Evolutionary conservation across 225 moss, liverwort and hornwort genomes (phyloP), one percentile per base, ranked within the genome.

Genomic region (Ulota crispa): DNA sequence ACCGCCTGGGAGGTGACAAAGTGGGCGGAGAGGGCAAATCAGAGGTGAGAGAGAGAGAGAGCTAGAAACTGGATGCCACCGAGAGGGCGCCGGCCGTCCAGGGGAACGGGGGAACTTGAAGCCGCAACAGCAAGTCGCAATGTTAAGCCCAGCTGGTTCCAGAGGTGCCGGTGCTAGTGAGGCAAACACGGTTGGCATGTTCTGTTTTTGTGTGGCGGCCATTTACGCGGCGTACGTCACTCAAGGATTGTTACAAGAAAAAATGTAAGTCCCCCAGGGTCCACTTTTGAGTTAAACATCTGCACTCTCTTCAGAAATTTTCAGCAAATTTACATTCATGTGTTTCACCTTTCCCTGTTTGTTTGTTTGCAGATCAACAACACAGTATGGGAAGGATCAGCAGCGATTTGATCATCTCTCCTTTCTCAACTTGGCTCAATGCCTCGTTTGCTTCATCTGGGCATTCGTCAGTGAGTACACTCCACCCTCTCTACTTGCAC

Each of bases 211-310:
- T 65, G 90, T 92, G 72, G 86, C 84, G 9, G 92, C 92, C 60
- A 93, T 92, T 45, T 95, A 92, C 73, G 76, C 78, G 7, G 90
- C 93, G 4, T 93, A 95, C 54, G 85, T 95, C 53, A 89, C 92
- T 45, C 95, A 95, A 65, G 95, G 95, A 21, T 87, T 93, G 68
- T 72, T 95, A 43, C 93, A 93, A 87, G 95, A 93, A 87, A 90
- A 80, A 43, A 54, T 93, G 93, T 92, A 66, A 85, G 86, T 64
- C 5, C 41, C n/a, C 42, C n/a, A 56, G 31, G 3, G 24, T 34
- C 50, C 64, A n/a, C 24, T 9, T 6, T 6, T 18, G 24, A 77
- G 1, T 50, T 9, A n/a, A 62, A 28, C 24, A 64, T 18, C 52
- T n/a, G 50, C 10, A 26, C 54, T 9, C 52, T 8, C 14, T 13